Evolutionary conservation across 331 rosid genomes (phyloP).

Genomic region (Ulmus americana): DNA sequence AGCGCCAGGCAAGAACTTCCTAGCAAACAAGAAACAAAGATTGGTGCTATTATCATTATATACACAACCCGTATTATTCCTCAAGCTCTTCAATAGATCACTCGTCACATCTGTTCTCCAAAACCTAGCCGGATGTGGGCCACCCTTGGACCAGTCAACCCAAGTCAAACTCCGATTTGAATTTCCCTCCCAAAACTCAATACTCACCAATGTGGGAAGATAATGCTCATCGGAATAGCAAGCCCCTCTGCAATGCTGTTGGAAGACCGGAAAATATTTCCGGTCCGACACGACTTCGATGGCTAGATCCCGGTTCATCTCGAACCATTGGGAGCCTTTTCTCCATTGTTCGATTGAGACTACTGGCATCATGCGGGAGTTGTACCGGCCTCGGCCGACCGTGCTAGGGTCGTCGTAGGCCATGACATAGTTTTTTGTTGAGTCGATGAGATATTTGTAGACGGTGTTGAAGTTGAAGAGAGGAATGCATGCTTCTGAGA

Average conservation of each 20-base stretch:
- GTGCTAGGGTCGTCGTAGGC: slow-evolving; percentile 42
- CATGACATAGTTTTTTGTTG: slow-evolving; percentile 44
- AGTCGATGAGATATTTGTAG: slow-evolving; percentile 60
- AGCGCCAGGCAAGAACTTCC: slow-evolving; percentile 56
- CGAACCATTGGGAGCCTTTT: slow-evolving; percentile 89
- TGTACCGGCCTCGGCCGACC: slow-evolving; percentile 71
- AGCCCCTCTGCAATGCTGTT: slow-evolving; percentile 21
- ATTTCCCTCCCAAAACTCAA: slow-evolving; percentile 34
- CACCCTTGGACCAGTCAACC: slow-evolving; percentile 87
- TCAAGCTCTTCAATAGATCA: slow-evolving; percentile 41
- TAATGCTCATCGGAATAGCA: slow-evolving; percentile 81
- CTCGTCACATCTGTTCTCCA: slow-evolving; percentile 36
- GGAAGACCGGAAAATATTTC: slow-evolving; percentile 40
- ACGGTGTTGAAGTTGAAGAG: slow-evolving; percentile 65
- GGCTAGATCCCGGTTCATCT: slow-evolving; percentile 52
- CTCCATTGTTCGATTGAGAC: slow-evolving; percentile 59
- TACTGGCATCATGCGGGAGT: slow-evolving; percentile 37
- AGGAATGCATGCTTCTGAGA: slow-evolving; percentile 73
- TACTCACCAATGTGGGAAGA: slow-evolving; percentile 55
- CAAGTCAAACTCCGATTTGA: slow-evolving; percentile 75
- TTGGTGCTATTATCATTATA: slow-evolving; percentile 37
- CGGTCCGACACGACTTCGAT: slow-evolving; percentile 46
- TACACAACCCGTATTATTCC: slow-evolving; percentile 31
- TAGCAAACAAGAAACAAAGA: slow-evolving; percentile 59
- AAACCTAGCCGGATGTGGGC: slow-evolving; percentile 58